Base-by-base conservation (phyloP, 371 early-diverging fungal genomes). In the Mycotypha africana region DNA sequence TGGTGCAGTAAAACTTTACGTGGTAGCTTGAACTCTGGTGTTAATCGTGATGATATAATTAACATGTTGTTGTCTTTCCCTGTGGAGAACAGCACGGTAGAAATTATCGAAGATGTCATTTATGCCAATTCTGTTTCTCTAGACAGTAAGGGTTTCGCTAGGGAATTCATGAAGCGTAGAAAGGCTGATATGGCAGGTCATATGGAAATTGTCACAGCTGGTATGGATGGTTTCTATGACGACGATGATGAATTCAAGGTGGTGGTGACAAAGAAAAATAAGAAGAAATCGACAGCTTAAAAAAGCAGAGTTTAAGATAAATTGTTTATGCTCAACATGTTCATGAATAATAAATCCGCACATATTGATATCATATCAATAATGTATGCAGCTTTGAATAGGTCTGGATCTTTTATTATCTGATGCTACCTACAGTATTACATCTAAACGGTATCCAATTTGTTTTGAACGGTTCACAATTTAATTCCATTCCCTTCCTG, bases 31-130 rank as follows among this genome's bases (percentile, higher is more conserved):
- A 82, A 78, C 33, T 47, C 56, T 24, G 82, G 81, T 28, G 81
- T 85, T n/a, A 80, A 86, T 56, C 68, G 71, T 19, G 84, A 85
- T 42, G 89, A 91, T 43, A 85, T 89, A 46, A 70, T 91, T 36
- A 74, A 84, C 52, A 82, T 91, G 79, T 60, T 91, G 26, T 57
- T 89, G 32, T 78, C 84, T 2, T 89, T 91, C 73, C 89, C 91
- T 3, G 53, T 84, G 39, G 80, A 88, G 51, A 76, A 76, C 2
- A 79, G 84, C 33, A 71, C 85, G 4, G 63, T 70, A 22, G 91
- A 89, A 48, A 89, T 91, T 34, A 88, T 91, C 35, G 78, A 86
- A 33, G 91, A 91, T 51, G 81, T 83, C 41, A 73, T 89, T 38
- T 88, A 89, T 59, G 85, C 86, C 28, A 76, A 83, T 51, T 86